Evolutionary conservation across 2,329 filamentous ascomycete genomes (phyloP), one percentile per base, ranked within the genome.

Genomic region (Coccinonectria pachysandricola): DNA sequence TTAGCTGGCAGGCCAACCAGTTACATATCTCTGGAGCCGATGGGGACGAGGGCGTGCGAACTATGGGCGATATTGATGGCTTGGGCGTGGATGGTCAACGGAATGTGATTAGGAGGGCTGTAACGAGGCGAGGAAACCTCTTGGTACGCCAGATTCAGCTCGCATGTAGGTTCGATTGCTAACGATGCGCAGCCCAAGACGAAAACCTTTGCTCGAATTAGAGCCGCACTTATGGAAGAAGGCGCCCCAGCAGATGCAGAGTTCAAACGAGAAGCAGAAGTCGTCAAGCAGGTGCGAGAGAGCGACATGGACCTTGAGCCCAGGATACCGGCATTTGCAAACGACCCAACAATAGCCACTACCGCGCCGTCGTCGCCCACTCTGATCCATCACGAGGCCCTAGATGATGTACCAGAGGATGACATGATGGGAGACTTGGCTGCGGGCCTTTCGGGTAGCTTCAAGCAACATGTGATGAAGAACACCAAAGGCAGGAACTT

Each of bases 261-360:
- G 53, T 76, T 85, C 31, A 78, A 82, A 27, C 79, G 86, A 19
- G 91, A 98, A 61, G 86, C 88, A 19, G 88, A 96, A 55, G 91
- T 96, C 5, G 85, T 98, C 36, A 82, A 85, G 26, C 91, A 95
- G 55, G 87, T 96, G 15, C 80, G 86, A 21, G 91, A 96, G 53
- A 88, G 79, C 43, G 87, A 95, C 45, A 69, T 78, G 36, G 73
- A 75, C 24, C 57, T 75, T 9, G 69, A 72, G 30, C 60, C 52
- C 31, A 51, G 52, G 42, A 46, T 60, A 28, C 35, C 45, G 39
- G 53, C 56, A 8, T 49, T 65, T 24, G 54, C 64, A 27, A 46
- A 67, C 31, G 62, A 68, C 9, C 61, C 68, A 42, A 41, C 57
- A 1, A 61, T 59, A 8, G 75, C 74, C 1, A 60, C 60, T 12